A percentile compares a stretch with the other conserved stretches of the same genome.
Conservation (phyloP, 2,329 filamentous ascomycete species). For the Colletotrichum acutatum region DNA sequence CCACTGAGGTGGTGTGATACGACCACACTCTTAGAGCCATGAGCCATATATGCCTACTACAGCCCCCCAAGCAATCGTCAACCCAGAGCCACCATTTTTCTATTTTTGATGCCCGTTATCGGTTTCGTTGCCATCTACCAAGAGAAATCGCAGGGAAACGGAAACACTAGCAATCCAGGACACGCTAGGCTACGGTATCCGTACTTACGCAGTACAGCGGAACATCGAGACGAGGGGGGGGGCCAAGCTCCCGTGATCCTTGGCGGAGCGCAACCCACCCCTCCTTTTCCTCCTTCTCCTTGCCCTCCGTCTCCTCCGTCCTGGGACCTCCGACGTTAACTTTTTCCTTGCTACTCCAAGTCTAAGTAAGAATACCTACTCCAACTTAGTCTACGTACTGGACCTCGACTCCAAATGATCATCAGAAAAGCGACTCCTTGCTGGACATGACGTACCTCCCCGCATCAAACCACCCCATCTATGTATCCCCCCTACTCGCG, state of each 20-base stretch:
- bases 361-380: background rate
- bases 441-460: constrained; percentile 1
- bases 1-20: background rate
- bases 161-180: background rate
- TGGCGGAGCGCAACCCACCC: background rate
- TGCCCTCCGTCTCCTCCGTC: background rate
- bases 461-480: background rate
- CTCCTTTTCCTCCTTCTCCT: too few species aligned
- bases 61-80: background rate
- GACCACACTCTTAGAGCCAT: too few species aligned
- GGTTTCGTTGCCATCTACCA: background rate
- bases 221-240: too few species aligned
- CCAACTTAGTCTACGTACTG: background rate
- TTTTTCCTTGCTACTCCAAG: background rate
- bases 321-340: background rate
- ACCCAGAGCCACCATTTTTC: background rate
- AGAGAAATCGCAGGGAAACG: background rate
- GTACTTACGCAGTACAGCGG: too few species aligned
- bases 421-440: background rate
- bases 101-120: background rate
- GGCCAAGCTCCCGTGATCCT: background rate
- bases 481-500: background rate
- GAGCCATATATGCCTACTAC: background rate
- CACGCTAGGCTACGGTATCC: too few species aligned
- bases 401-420: constrained; percentile 2